phyloP scores from a whole-genome alignment of 73 alveolate genomes.

The Stentor roeselii region DNA sequence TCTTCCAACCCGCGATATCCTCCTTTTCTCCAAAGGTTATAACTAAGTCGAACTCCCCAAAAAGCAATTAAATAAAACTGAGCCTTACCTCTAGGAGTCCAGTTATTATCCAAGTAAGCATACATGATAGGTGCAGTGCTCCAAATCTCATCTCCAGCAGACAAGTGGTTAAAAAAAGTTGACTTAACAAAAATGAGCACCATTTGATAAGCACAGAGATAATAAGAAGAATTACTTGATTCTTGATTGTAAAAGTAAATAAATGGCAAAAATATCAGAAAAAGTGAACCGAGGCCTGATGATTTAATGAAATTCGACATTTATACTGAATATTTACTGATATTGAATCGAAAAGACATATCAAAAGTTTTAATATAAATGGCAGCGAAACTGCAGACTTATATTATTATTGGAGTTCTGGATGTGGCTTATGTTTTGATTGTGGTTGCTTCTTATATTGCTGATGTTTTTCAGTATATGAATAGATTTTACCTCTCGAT shows the following conservation, averaged over 20 bases:
- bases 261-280: too few species aligned
- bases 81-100: background rate
- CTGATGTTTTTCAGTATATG: background rate
- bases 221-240: too few species aligned
- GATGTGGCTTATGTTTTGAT: background rate
- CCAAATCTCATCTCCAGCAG: conserved; percentile 4
- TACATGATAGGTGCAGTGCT: background rate
- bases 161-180: background rate
- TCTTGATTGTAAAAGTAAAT: too few species aligned
- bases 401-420: background rate
- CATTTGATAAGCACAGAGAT: background rate
- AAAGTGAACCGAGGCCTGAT: too few species aligned
- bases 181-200: background rate
- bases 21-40: conserved; percentile 25
- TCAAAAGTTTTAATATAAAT: too few species aligned
- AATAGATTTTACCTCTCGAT: background rate
- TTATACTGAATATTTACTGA: too few species aligned
- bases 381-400: too few species aligned
- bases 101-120: background rate
- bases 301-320: too few species aligned
- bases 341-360: too few species aligned
- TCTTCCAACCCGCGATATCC: conserved; percentile 28
- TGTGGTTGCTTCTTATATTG: background rate
- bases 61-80: background rate
- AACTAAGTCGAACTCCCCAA: conserved; percentile 26